phyloP scores from a whole-genome alignment of 73 alveolate genomes.

The Uronychia binucleata region DNA sequence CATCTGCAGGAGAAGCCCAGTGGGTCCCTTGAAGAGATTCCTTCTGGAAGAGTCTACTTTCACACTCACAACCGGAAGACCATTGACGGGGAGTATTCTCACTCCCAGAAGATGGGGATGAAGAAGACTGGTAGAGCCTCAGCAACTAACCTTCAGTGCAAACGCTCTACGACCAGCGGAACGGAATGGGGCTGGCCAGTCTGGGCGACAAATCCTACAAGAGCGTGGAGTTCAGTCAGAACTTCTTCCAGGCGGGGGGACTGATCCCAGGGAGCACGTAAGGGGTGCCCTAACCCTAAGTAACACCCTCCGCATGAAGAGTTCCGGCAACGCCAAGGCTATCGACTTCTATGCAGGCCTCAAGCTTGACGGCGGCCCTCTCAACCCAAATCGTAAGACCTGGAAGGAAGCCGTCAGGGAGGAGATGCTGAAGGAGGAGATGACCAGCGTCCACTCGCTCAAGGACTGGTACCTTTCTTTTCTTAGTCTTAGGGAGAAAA shows the following conservation, averaged over 20 bases:
- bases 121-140: slow-evolving; percentile 1
- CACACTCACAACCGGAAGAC: slow-evolving; percentile 44
- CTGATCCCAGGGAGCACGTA: slow-evolving; percentile 60
- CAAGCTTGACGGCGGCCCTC: slow-evolving; percentile 52
- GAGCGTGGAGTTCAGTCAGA: slow-evolving; percentile 34
- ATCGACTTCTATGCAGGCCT: slow-evolving; percentile 67
- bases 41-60: slow-evolving; percentile 33
- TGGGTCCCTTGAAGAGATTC: slow-evolving; percentile 44
- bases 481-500: slow-evolving; percentile 36
- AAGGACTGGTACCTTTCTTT: slow-evolving; percentile 31
- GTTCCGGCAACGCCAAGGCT: slow-evolving; percentile 61
- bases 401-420: slow-evolving; percentile 50
- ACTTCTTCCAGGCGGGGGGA: slow-evolving; percentile 62
- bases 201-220: slow-evolving; percentile 61
- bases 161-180: slow-evolving; percentile 37
- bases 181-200: slow-evolving; percentile 46
- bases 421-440: slow-evolving; percentile 39
- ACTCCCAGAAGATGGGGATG: slow-evolving; percentile 28
- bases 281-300: neutral
- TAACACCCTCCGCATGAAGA: slow-evolving; percentile 28
- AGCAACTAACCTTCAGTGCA: neutral
- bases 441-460: slow-evolving; percentile 20
- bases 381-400: slow-evolving; percentile 47
- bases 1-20: slow-evolving; percentile 43
- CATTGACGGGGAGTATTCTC: slow-evolving; percentile 15